Evolutionary conservation across 1,139 yeast genomes (phyloP).

Genomic region (Suhomyces yuchorum): DNA sequence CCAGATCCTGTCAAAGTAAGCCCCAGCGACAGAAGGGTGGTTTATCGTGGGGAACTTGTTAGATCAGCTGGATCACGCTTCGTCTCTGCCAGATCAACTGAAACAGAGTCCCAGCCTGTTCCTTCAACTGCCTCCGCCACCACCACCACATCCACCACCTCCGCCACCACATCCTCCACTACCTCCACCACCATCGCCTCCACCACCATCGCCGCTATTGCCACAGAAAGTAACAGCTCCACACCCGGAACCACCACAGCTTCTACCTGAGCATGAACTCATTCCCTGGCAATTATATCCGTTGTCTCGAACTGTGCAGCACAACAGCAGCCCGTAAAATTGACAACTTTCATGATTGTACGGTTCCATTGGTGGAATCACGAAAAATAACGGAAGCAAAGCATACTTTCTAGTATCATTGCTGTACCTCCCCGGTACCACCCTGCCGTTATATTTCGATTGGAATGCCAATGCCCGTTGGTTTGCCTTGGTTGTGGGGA

Average conservation of each 20-base stretch:
- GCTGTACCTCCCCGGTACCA: conserved; percentile 13
- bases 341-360: conserved; percentile 7
- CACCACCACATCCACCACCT: background rate
- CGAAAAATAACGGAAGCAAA: conserved; percentile 14
- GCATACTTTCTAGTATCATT: conserved; percentile 1
- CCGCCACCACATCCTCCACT: background rate
- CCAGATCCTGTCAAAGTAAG: no score
- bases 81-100: no score
- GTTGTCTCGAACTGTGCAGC: conserved; percentile 16
- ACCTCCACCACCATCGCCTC: background rate
- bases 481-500: conserved; percentile 14
- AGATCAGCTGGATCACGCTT: no score
- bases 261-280: conserved; percentile 4
- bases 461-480: background rate
- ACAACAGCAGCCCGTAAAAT: conserved; percentile 16
- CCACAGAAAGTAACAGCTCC: background rate
- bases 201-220: background rate
- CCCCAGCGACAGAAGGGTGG: no score
- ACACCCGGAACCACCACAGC: conserved; percentile 1
- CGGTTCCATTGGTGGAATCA: conserved; percentile 16
- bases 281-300: conserved; percentile 16
- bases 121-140: no score
- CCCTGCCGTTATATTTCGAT: conserved; percentile 11
- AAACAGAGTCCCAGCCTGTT: no score
- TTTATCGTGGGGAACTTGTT: no score